Evolutionary conservation across 225 moss, liverwort and hornwort species (phyloP).

Genomic region (Straminergon stramineum): DNA sequence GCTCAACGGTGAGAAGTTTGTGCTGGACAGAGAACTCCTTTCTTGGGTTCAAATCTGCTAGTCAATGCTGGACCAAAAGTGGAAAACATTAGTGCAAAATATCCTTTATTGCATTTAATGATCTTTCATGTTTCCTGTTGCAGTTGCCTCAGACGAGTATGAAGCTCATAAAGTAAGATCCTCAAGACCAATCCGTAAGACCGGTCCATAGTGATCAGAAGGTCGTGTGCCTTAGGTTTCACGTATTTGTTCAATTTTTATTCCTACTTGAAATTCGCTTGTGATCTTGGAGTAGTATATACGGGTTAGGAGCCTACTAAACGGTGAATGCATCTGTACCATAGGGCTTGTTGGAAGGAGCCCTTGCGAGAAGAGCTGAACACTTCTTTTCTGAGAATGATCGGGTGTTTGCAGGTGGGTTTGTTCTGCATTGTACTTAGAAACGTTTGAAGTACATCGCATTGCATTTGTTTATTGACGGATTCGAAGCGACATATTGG

Average conservation of each 20-base stretch:
- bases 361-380: constrained; percentile 56
- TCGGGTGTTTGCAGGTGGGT: constrained; percentile 68
- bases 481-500: neutral
- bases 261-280: neutral
- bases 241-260: neutral
- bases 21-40: neutral
- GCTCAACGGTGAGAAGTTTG: neutral
- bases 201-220: neutral
- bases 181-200: neutral
- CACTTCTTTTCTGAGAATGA: constrained; percentile 83
- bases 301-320: neutral
- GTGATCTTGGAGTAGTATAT: neutral
- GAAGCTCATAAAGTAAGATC: constrained; percentile 57
- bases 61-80: neutral
- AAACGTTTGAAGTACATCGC: neutral
- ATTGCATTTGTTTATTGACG: neutral
- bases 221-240: neutral
- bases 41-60: neutral
- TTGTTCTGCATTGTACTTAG: neutral
- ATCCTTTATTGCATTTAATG: neutral
- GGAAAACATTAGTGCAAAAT: neutral
- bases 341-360: constrained; percentile 51
- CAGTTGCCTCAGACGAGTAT: constrained; percentile 71
- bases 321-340: neutral
- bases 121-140: neutral